Percentiles rank a stretch among this genome's conserved stretches.
Conservation (phyloP, 495 filamentous ascomycete species). For the Lindgomyces ingoldianus region DNA sequence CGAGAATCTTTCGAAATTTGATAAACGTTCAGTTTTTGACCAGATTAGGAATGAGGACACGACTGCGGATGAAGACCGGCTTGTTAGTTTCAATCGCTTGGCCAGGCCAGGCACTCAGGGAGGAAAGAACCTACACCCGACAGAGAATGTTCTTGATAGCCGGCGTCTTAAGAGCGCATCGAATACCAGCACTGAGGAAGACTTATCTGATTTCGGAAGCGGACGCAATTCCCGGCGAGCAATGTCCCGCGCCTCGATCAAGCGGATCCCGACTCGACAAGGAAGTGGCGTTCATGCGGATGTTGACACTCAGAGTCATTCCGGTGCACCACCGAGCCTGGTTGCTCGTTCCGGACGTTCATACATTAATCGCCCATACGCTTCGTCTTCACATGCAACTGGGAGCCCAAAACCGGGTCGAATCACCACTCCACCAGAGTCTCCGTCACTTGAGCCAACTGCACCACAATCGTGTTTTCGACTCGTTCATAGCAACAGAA, state of each 20-base stretch:
- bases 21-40: conserved; percentile 85
- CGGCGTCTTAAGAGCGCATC: conserved; percentile 49
- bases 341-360: conserved; percentile 20
- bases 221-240: conserved; percentile 57
- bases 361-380: conserved; percentile 29
- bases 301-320: conserved; percentile 22
- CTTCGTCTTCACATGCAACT: conserved; percentile 33
- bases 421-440: conserved; percentile 29
- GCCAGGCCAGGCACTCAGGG: conserved; percentile 75
- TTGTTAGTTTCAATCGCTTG: conserved; percentile 84
- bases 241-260: conserved; percentile 54
- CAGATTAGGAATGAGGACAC: conserved; percentile 84
- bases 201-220: conserved; percentile 53
- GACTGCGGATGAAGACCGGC: conserved; percentile 80
- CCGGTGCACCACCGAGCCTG: conserved; percentile 19
- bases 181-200: conserved; percentile 67
- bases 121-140: conserved; percentile 87
- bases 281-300: conserved; percentile 37
- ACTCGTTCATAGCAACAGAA: conserved; percentile 63
- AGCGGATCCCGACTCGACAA: conserved; percentile 44
- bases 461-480: conserved; percentile 41
- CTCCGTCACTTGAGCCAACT: conserved; percentile 20
- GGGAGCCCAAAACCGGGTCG: conserved; percentile 32
- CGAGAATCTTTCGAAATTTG: conserved; percentile 84
- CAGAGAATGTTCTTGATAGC: conserved; percentile 83